Percentiles rank a stretch among this genome's conserved stretches.
Conservation (phyloP, 108 stramenopile genomes). For the Cylindrotheca closterium region DNA sequence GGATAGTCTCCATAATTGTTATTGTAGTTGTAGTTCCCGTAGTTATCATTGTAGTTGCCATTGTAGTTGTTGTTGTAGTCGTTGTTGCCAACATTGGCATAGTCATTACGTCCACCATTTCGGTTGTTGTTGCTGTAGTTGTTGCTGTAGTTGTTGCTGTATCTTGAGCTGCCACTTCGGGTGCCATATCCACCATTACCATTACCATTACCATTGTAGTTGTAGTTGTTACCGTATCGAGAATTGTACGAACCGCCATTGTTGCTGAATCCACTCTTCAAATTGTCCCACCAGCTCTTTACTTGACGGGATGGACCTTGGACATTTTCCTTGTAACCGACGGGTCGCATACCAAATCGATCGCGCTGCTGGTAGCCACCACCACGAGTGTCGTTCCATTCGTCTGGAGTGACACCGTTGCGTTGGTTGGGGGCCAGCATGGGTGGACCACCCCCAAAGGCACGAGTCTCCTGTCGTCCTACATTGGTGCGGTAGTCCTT, state of each 20-base stretch:
- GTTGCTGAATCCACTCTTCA: background rate
- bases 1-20: conserved; percentile 1
- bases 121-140: background rate
- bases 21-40: conserved; percentile 1
- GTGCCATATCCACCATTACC: background rate
- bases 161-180: too few relatives aligned
- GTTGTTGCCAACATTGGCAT: background rate
- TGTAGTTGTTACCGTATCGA: background rate
- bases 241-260: background rate
- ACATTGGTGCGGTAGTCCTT: background rate
- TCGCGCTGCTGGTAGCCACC: background rate
- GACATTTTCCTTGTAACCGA: background rate
- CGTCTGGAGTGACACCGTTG: background rate
- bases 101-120: too few relatives aligned
- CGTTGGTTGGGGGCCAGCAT: background rate
- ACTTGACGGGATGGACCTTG: background rate
- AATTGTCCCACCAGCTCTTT: background rate
- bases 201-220: background rate
- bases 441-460: background rate
- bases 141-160: background rate
- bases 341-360: too few relatives aligned
- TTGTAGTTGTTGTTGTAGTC: background rate
- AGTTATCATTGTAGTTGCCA: background rate
- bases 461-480: background rate
- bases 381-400: background rate